A percentile compares a stretch with the other conserved stretches of the same genome.
Conservation (phyloP, 2,329 filamentous ascomycete species). For the Coleophoma eucalyptorum region DNA sequence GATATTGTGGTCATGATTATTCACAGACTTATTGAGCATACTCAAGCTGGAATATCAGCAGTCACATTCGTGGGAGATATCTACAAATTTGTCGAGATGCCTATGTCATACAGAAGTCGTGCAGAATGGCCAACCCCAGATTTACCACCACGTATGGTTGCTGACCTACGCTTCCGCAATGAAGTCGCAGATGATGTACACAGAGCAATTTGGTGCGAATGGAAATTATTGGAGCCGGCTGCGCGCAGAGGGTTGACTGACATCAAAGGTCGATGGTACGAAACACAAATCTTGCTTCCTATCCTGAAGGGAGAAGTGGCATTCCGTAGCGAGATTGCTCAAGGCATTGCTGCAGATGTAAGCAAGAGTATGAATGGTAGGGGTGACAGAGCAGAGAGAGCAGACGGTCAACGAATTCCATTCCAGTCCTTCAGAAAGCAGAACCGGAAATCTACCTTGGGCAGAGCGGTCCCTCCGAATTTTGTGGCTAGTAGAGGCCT, state of each 20-base stretch:
- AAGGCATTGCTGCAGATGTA: slow-evolving; percentile 34
- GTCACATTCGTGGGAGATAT: slow-evolving; percentile 45
- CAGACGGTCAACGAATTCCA: slow-evolving; percentile 12
- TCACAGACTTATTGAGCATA: slow-evolving; percentile 29
- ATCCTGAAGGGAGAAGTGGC: slow-evolving; percentile 24
- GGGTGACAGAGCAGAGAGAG: slow-evolving; percentile 25
- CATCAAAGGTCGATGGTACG: slow-evolving; percentile 59
- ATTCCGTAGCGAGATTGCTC: slow-evolving; percentile 27
- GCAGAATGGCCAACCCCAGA: slow-evolving; percentile 34
- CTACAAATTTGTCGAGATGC: slow-evolving; percentile 41
- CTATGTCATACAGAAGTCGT: slow-evolving; percentile 28
- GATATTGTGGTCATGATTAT: slow-evolving; percentile 42
- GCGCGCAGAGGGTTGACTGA: slow-evolving; percentile 34
- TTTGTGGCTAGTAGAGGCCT: slow-evolving; percentile 29
- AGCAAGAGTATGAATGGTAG: slow-evolving; percentile 42
- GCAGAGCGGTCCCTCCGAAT: slow-evolving; percentile 25
- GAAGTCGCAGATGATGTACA: slow-evolving; percentile 38
- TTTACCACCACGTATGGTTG: slow-evolving; percentile 40
- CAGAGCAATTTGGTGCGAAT: slow-evolving; percentile 24
- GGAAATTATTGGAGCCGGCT: slow-evolving; percentile 23
- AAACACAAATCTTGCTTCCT: slow-evolving; percentile 44
- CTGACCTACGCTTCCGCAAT: slow-evolving; percentile 35
- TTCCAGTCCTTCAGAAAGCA: slow-evolving; percentile 22
- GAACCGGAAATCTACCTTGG: slow-evolving; percentile 28
- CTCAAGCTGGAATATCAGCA: slow-evolving; percentile 13